These are phyloP conservation scores for Atalantia buxifolia DNA, from an alignment of 345 rosid species.

Conservation along the genomic window DNA sequence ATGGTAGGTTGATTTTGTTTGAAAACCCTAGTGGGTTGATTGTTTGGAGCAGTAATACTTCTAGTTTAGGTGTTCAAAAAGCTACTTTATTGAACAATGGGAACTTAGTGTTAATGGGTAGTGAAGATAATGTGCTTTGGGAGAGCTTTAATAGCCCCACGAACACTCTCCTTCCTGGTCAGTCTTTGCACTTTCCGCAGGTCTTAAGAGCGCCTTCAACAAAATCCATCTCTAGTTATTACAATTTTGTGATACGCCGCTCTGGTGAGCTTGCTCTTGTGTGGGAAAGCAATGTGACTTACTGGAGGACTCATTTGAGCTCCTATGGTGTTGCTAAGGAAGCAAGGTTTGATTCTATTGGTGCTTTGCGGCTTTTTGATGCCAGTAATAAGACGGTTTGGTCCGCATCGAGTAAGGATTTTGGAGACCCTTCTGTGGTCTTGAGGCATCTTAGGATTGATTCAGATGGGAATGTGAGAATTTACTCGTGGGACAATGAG, in stretches of 20 bases:
- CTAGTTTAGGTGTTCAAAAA: constrained; percentile 30
- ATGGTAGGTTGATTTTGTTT: constrained; percentile 37
- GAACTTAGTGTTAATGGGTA: constrained; percentile 31
- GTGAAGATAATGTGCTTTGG: constrained; percentile 28
- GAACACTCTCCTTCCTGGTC: constrained; percentile 38
- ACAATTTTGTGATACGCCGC: constrained; percentile 24
- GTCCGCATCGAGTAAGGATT: constrained; percentile 29
- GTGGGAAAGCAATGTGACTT: constrained; percentile 41
- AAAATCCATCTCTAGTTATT: constrained; percentile 31
- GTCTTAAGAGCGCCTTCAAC: constrained; percentile 34
- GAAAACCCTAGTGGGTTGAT: constrained; percentile 28
- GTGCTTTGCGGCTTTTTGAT: constrained; percentile 27
- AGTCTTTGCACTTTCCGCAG: constrained; percentile 34
- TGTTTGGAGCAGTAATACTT: constrained; percentile 34
- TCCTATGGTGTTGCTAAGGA: constrained; percentile 20
- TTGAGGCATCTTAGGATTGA: constrained; percentile 39
- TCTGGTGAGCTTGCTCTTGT: constrained; percentile 40
- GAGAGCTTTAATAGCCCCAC: constrained; percentile 36
- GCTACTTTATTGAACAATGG: constrained; percentile 37
- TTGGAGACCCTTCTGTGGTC: constrained; percentile 17
- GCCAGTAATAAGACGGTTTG: constrained; percentile 12
- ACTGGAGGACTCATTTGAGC: constrained; percentile 32
- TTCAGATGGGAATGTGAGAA: constrained; percentile 40
- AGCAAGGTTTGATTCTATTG: constrained; percentile 29
- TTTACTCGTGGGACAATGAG: constrained; percentile 28